phyloP scores from a whole-genome alignment of 768 basidiomycete genomes.

The button mushroom (Agaricus bisporus) region DNA sequence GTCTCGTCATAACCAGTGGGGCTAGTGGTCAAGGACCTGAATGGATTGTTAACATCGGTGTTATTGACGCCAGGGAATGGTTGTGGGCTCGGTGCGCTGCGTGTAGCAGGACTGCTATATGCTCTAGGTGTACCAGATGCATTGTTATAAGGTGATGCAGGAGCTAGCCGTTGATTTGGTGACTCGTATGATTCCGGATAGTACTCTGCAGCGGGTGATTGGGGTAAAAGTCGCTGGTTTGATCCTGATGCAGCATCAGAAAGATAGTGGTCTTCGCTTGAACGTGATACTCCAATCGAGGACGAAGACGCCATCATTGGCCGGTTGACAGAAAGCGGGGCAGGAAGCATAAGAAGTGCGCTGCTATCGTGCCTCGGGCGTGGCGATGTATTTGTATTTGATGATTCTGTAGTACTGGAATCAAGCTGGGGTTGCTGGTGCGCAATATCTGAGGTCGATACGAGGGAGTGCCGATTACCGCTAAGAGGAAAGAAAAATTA shows the following conservation, averaged over 20 bases:
- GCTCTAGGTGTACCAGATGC: constrained; percentile 4
- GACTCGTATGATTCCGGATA: constrained; percentile 36
- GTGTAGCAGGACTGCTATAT: constrained; percentile 16
- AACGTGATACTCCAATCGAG: constrained; percentile 36
- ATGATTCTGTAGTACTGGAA: constrained; percentile 57
- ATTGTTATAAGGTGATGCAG: constrained; percentile 22
- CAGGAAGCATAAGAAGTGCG: constrained; percentile 66
- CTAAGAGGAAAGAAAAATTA: constrained; percentile 10
- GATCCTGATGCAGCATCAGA: constrained; percentile 35
- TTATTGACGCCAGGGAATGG: constrained; percentile 28
- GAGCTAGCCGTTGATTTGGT: constrained; percentile 23
- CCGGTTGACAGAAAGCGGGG: constrained; percentile 62
- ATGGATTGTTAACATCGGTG: constrained; percentile 47
- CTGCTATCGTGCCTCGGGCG: constrained; percentile 66
- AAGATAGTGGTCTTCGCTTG: constrained; percentile 42
- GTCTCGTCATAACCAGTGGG: constrained; percentile 34
- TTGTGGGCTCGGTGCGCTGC: constrained; percentile 20
- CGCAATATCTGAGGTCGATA: constrained; percentile 73
- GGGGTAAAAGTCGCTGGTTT: constrained; percentile 37
- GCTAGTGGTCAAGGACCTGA: constrained; percentile 40
- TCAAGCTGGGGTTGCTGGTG: constrained; percentile 50
- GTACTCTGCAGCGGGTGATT: constrained; percentile 25
- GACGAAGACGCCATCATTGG: constrained; percentile 44
- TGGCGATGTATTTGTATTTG: constrained; percentile 30
- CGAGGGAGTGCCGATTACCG: constrained; percentile 64